Conservation (phyloP, 1,139 yeast species). For the Geotrichum histeridarum region DNA sequence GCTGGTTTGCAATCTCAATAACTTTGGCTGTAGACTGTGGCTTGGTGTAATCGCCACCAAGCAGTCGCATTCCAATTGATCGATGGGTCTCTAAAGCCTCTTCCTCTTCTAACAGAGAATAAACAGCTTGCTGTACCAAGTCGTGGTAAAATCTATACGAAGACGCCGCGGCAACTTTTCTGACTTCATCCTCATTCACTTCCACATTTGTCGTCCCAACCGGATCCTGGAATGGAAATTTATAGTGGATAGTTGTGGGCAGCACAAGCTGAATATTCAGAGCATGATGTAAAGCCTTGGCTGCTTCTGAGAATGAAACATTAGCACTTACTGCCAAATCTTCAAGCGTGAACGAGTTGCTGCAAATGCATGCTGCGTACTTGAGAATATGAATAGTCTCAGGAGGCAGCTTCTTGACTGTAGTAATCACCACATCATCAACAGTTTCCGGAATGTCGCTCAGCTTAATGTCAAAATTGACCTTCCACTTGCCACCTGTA, state of each 20-base stretch:
- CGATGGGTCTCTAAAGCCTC: conserved; percentile 41
- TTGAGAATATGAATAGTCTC: conserved; percentile 36
- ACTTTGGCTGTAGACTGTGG: conserved; percentile 27
- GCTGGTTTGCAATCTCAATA: conserved; percentile 32
- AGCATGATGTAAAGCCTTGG: conserved; percentile 39
- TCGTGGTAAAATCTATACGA: conserved; percentile 39
- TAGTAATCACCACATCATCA: conserved; percentile 28
- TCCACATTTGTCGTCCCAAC: conserved; percentile 40
- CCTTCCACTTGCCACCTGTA: conserved; percentile 30
- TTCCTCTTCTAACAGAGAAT: conserved; percentile 31
- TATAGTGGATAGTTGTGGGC: conserved; percentile 46
- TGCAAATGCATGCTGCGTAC: conserved; percentile 46
- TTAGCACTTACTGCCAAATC: conserved; percentile 44
- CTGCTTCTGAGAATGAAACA: conserved; percentile 34
- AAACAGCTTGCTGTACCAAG: conserved; percentile 38
- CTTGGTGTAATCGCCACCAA: conserved; percentile 29
- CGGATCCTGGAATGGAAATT: conserved; percentile 46
- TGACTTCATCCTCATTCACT: conserved; percentile 39
- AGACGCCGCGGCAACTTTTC: conserved; percentile 41
- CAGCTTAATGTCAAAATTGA: conserved; percentile 27
- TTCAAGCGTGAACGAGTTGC: conserved; percentile 43
- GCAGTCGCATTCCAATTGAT: conserved; percentile 44
- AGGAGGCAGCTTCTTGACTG: conserved; percentile 28
- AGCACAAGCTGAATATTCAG: conserved; percentile 38
- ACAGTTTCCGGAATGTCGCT: conserved; percentile 27